Percentiles rank a stretch among this genome's conserved stretches.
phyloP scores from a whole-genome alignment of 1,139 yeast genomes.

The Trichomonascaceae sp. region DNA sequence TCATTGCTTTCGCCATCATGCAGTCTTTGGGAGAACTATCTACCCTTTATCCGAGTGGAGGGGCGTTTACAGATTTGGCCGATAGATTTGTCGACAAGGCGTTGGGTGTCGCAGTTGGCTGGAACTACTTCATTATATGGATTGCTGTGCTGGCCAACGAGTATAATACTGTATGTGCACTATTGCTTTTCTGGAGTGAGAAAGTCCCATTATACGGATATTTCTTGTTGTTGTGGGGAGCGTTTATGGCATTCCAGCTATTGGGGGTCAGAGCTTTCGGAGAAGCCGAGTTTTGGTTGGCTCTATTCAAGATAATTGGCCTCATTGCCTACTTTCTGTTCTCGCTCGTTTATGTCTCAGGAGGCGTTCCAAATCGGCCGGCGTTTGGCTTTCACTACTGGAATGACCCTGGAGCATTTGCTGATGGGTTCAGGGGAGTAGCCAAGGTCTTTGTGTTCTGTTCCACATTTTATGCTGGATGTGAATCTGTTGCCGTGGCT shows the following conservation, averaged over 20 bases:
- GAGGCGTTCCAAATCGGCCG: constrained; percentile 33
- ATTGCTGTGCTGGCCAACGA: constrained; percentile 48
- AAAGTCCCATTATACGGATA: constrained; percentile 49
- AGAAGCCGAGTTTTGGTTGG: constrained; percentile 54
- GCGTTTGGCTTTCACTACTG: constrained; percentile 45
- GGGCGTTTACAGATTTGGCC: constrained; percentile 49
- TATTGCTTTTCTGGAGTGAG: constrained; percentile 46
- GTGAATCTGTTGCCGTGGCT: constrained; percentile 77
- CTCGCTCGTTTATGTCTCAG: constrained; percentile 47
- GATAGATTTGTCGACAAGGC: constrained; percentile 45
- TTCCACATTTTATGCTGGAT: constrained; percentile 55
- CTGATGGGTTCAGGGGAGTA: constrained; percentile 53
- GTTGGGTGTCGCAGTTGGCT: constrained; percentile 47
- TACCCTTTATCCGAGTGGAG: constrained; percentile 47
- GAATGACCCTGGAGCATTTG: constrained; percentile 80
- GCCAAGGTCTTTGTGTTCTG: constrained; percentile 61
- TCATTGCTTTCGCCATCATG: constrained; percentile 47
- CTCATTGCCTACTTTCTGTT: constrained; percentile 46
- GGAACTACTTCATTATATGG: constrained; percentile 53
- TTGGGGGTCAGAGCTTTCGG: constrained; percentile 52
- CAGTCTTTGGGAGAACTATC: constrained; percentile 54
- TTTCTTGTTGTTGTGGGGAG: constrained; percentile 41
- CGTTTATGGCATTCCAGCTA: constrained; percentile 40
- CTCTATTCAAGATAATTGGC: constrained; percentile 41
- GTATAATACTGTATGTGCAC: constrained; percentile 41